Evolutionary conservation across 2,329 filamentous ascomycete genomes (phyloP).

Genomic region (Calonectria fujianensis): DNA sequence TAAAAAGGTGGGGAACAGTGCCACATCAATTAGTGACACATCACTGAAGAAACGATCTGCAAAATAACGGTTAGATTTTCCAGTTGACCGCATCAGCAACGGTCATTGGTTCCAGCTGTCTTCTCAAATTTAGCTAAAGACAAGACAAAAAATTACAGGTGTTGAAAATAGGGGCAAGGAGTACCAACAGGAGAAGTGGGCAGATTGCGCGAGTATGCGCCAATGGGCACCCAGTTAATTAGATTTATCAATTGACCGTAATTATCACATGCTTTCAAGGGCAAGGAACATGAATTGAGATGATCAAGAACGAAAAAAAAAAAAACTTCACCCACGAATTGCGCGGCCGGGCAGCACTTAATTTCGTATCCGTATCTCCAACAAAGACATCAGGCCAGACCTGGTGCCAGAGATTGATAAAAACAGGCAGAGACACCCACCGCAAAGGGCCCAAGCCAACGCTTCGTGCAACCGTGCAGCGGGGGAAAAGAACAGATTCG

Average conservation of each 20-base stretch:
- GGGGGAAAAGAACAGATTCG: constrained; percentile 31
- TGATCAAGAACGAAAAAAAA: not conserved
- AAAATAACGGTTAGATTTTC: not conserved
- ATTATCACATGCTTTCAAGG: constrained; percentile 12
- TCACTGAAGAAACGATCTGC: constrained; percentile 7
- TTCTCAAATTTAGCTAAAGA: not conserved
- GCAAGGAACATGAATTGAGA: not conserved
- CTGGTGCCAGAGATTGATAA: constrained; percentile 8
- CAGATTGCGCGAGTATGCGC: constrained; percentile 1
- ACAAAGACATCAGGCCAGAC: constrained; percentile 9
- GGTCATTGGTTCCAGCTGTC: not conserved
- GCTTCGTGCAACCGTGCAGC: not conserved
- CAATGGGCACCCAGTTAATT: constrained; percentile 10
- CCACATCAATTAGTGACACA: not conserved
- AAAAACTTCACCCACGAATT: constrained; percentile 7
- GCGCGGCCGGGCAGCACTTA: constrained; percentile 18
- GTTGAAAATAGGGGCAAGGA: not conserved
- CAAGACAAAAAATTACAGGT: not conserved
- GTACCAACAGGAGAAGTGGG: not conserved
- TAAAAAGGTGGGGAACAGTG: not conserved
- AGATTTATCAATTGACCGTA: constrained; percentile 13
- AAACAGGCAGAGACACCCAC: constrained; percentile 3
- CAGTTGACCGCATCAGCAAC: not conserved
- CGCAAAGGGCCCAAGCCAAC: constrained; percentile 6
- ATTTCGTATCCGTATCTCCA: constrained; percentile 36